A percentile compares a stretch with the other conserved stretches of the same genome.
phyloP scores from a whole-genome alignment of 73 alveolate species.

The Blepharisma japonicum region DNA sequence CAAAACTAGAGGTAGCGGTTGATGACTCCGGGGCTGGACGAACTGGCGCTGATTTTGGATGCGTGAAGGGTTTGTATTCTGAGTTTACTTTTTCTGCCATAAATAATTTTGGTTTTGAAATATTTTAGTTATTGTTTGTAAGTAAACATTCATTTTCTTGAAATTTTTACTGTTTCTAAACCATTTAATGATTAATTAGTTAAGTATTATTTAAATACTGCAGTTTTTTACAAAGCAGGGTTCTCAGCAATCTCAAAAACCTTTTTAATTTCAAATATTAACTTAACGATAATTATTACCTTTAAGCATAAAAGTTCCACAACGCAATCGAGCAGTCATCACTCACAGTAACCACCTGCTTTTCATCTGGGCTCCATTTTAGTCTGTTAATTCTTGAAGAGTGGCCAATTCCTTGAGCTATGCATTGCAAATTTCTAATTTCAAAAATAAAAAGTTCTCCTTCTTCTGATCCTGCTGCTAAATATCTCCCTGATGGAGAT shows the following conservation, averaged over 20 bases:
- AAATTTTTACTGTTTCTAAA: too few species aligned
- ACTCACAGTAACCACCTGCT: conserved; percentile 81
- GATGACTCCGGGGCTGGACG: conserved; percentile 12
- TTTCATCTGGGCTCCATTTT: conserved; percentile 90
- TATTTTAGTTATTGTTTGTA: too few species aligned
- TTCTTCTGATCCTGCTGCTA: conserved; percentile 76
- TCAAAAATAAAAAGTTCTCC: conserved; percentile 74
- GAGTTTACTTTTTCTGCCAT: too few species aligned
- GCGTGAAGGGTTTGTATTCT: background rate
- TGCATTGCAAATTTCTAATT: conserved; percentile 50
- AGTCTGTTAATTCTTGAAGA: conserved; percentile 75
- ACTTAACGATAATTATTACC: too few species aligned
- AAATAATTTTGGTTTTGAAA: too few species aligned
- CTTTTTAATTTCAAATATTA: too few species aligned
- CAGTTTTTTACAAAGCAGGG: too few species aligned
- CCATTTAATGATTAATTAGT: too few species aligned
- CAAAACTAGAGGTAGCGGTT: conserved; percentile 2
- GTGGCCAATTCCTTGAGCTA: conserved; percentile 78
- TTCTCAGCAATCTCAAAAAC: too few species aligned
- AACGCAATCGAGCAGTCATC: conserved; percentile 82
- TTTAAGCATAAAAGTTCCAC: conserved; percentile 78
- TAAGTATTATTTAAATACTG: too few species aligned
- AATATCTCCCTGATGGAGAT: conserved; percentile 73
- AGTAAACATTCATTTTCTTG: too few species aligned
- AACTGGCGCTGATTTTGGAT: conserved; percentile 22